Conservation (phyloP, 306 rosid species). For the Cercis canadensis region DNA sequence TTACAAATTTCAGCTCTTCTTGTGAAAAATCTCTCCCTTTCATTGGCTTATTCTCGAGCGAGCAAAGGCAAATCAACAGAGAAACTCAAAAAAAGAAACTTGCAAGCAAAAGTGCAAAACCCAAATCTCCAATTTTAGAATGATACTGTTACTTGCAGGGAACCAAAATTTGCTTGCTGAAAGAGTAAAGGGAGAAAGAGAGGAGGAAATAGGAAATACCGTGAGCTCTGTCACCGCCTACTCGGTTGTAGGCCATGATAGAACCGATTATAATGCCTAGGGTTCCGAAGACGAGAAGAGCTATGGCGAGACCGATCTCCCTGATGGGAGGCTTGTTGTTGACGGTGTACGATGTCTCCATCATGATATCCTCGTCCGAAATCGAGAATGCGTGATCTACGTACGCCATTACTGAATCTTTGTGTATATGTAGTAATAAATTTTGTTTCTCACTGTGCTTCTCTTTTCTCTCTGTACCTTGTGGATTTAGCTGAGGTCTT, state of each 20-base stretch:
- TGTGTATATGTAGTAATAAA: not conserved
- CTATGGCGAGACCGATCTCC: slow-evolving; percentile 91
- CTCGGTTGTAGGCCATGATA: slow-evolving; percentile 80
- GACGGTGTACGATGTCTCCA: slow-evolving; percentile 76
- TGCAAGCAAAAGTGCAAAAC: not conserved
- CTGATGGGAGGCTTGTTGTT: slow-evolving; percentile 87
- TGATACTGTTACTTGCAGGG: not conserved
- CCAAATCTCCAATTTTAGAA: not conserved
- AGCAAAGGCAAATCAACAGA: too few species aligned
- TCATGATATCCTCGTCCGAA: slow-evolving; percentile 91
- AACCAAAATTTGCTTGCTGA: not conserved
- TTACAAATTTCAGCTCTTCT: not conserved
- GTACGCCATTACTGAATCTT: slow-evolving; percentile 61
- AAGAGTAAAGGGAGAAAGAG: not conserved
- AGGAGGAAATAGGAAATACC: slow-evolving; percentile 48
- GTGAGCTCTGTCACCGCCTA: slow-evolving; percentile 96
- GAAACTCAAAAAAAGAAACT: not conserved
- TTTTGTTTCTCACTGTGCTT: not conserved
- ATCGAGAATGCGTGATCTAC: slow-evolving; percentile 98
- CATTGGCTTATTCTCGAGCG: too few species aligned
- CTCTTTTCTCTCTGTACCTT: not conserved
- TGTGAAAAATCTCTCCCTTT: too few species aligned
- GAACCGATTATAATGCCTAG: slow-evolving; percentile 77
- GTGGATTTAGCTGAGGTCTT: slow-evolving; percentile 27
- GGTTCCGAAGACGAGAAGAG: slow-evolving; percentile 85